Evolutionary conservation across 257 asterid species (phyloP), one percentile per base, ranked within the genome.

Genomic region (Hygrophila difformis): DNA sequence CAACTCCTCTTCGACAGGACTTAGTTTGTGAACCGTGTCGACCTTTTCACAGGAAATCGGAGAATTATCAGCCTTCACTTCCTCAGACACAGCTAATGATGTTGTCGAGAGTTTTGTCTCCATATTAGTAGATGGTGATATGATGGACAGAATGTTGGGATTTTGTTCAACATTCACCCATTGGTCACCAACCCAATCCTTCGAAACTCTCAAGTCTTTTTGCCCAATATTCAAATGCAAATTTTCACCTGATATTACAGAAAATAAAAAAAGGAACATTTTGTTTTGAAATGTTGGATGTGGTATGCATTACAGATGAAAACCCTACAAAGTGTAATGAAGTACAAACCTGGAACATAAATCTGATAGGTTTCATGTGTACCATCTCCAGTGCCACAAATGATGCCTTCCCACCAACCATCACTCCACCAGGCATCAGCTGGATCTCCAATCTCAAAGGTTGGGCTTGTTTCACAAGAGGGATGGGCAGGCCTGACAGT

Each of bases 351-450:
- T 17, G 99, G 89, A 64, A 81, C 28, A 62, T 87, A 81, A 63
- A 91, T 74, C 69, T 73, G 82, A 68, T 62, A 71, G 29, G 43
- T 48, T 63, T 72, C 84, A 39, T 55, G 63, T 23, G 44, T 66
- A 31, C 68, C 45, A 55, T 72, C 66, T 35, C 39, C 51, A 15
- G 56, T 39, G 47, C 69, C 68, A 0, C 71, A 66, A 23, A 91
- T 47, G 39, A 91, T 76, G 8, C 99, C 99, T 76, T 91, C 99
- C 99, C 99, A 91, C 99, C 99, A 91, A 44, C 99, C 97, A 61
- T 91, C 99, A 52, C 85, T 59, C 99, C 99, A 87, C 99, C 99
- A 91, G 20, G 71, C 81, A 64, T 91, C 99, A 14, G 71, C 87
- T 43, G 95, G 75, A 74, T 68, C 74, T 59, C 99, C 99, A 17